Base-by-base conservation (phyloP, 164 flowering plant genomes). In the Taxillus chinensis region DNA sequence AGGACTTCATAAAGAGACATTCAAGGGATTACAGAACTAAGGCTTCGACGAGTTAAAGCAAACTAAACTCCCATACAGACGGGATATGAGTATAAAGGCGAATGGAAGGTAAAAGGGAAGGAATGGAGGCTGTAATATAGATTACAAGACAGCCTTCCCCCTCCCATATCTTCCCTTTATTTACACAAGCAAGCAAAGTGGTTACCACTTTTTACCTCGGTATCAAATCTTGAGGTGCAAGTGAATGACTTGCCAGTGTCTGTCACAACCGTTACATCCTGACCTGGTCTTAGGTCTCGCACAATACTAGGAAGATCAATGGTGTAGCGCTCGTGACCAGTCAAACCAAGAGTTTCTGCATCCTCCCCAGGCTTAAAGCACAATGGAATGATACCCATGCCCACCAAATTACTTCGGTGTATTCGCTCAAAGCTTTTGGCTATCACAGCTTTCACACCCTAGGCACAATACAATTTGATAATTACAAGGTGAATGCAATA, bases 371-470 rank as follows among this genome's bases (percentile, higher is more conserved):
- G 14, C 79, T 86, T 86, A 72, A 82, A 89, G 63, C 92, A 89
- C 7, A 86, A 72, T 3, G 93, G 93, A 66, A 89, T 66, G 17
- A 89, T 79, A 15, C 91, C 93, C 96, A 89, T 89, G 4, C 96
- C 96, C 53, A 87, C 96, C 64, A 89, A 67, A 66, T 89, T 89
- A 63, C 96, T 89, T 49, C 96, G 85, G 61, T 89, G 96, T 69
- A 87, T 89, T 46, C 91, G 77, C 80, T 89, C 93, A 74, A 85
- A 89, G 77, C 96, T 89, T 75, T 89, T 89, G n/a, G 93, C 82
- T 57, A 89, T 85, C 60, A 85, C 96, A 3, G 96, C 95, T 80
- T 87, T 90, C 42, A 90, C 93, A 17, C 95, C 96, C 96, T 90
- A 82, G 1, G 14, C 62, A 3, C 10, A 66, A 54, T 15, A 5